Base-by-base conservation (phyloP, 352 stramenopile species). In the Thraustochytrium sp. region DNA sequence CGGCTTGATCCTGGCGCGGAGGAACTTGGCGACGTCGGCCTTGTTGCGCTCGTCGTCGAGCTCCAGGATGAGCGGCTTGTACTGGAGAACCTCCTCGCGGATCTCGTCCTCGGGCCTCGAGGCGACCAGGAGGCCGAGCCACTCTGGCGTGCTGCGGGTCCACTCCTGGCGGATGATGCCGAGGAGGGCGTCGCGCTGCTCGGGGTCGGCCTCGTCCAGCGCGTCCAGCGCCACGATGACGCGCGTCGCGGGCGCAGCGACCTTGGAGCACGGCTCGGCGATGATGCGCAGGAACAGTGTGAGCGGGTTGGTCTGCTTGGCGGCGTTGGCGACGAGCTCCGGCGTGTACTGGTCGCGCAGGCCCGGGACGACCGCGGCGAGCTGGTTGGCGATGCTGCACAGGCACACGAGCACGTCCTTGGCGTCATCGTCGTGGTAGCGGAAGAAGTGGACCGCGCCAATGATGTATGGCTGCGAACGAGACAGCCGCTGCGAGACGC, bases 371-470 rank as follows among this genome's bases (percentile, higher is more conserved):
- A 13, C 9, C 23, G 21, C 40, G n/a, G 40, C 46, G 18, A 75
- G 63, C 63, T 75, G 63, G 40, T 53, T 53, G 23, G 63, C 63
- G 36, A 75, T 26, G 11, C 29, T 54, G 40, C 31, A 38, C 23
- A 75, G 46, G 36, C n/a, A 36, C 40, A 42, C 26, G 40, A 44
- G 63, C n/a, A 44, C 37, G n/a, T 16, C 31, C n/a, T 2, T 54
- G 37, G n/a, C 26, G 23, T 53, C 16, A 13, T 75, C 36, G 63
- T 75, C 63, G 40, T 75, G 29, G 63, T 75, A 34, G 23, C 31
- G 59, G 63, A 75, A 75, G n/a, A 56, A 75, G 36, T 75, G 63
- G n/a, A 13, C n/a, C 5, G n/a, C 63, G 2, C 63, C 63, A 21
- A 75, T 34, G 11, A n/a, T n/a, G n/a, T n/a, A n/a, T n/a, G n/a